Base-by-base conservation (phyloP, 805 yeast species). In the Kuraishia hungarica region DNA sequence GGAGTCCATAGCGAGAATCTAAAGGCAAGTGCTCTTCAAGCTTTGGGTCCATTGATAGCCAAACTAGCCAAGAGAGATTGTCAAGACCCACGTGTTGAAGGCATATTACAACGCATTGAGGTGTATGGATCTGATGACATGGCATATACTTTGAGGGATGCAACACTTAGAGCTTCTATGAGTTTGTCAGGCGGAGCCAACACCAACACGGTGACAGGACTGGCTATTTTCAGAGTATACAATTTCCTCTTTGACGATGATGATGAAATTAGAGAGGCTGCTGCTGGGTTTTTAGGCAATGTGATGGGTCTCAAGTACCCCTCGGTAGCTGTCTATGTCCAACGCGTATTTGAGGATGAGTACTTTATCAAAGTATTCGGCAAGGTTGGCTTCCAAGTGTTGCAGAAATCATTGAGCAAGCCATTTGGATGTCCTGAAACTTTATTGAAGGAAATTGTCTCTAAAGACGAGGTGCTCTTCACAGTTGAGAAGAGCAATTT, bases 401-500 rank as follows among this genome's bases (percentile, higher is more conserved):
- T 50, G 22, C 43, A 15, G 21, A 4, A 4, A 20, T 19, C 21
- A 17, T 15, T 35, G 43, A 35, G 43, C 43, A 35, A 13, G 43
- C 43, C 43, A 6, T 35, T 35, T 13, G 43, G 43, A 35, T 35
- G 43, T 13, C 17, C 43, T 10, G n/a, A 35, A 17, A 13, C n/a
- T 13, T 57, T 67, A 1, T 51, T 57, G 3, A 20, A 56, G n/a
- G 49, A 56, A 1, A 64, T 68, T 6, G 29, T 61, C 1, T 35
- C 55, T 8, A 55, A 58, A 5, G 72, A 67, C 21, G 67, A 72
- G 20, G 70, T 74, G 2, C 65, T 90, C 48, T 90, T 89, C 66
- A 82, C 82, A 5, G 68, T 77, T 6, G 97, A 90, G 63, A 81
- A 80, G 61, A 80, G 77, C 54, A 89, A 89, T 60, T 77, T 86